Base-by-base conservation (phyloP, 148 eudicot genomes). In the Rhododendron simsii region DNA sequence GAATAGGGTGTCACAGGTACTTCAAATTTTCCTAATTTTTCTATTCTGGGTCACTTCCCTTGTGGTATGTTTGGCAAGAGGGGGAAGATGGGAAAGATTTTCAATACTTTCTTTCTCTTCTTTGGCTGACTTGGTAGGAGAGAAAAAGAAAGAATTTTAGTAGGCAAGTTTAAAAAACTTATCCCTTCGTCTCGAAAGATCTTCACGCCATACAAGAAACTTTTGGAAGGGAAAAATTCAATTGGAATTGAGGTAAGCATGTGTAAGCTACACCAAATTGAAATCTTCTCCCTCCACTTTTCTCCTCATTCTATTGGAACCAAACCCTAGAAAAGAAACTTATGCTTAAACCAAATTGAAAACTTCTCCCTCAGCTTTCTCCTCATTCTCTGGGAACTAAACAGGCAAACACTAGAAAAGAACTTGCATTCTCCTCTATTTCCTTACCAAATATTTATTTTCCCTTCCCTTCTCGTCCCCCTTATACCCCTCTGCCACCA, bases 1-100 rank as follows among this genome's bases (percentile, higher is more conserved):
- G 41, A 97, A 97, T 83, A 88, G 96, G 94, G 99, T 97, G 55
- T 97, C 99, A 75, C 99, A 97, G 98, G 99, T 97, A 89, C 61
- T 83, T 23, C 82, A 73, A 48, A 41, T 4, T 48, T 81, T 14
- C 26, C 67, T 57, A 15, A 79, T 47, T 5, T 84, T 81, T 69
- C 23, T 85, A 18, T 81, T 83, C 65, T 59, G 23, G 44, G 48
- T 81, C 20, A 55, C 26, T 37, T n/a, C 35, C 15, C 2, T 78
- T 28, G 7, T 41, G 81, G 47, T n/a, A 48, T 80, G 21, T 80
- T 80, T 80, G 82, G 61, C 50, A 28, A 53, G 28, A 78, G 13
- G 45, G 26, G 30, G 28, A 80, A 8, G 82, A 51, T 59, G 33
- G 63, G 26, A 16, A 15, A 50, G 41, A 26, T 28, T 28, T 30